A percentile compares a stretch with the other conserved stretches of the same genome.
These are phyloP conservation scores for Coniochaeta pulveracea DNA, from an alignment of 2,329 filamentous ascomycete species.

Conservation along the genomic window DNA sequence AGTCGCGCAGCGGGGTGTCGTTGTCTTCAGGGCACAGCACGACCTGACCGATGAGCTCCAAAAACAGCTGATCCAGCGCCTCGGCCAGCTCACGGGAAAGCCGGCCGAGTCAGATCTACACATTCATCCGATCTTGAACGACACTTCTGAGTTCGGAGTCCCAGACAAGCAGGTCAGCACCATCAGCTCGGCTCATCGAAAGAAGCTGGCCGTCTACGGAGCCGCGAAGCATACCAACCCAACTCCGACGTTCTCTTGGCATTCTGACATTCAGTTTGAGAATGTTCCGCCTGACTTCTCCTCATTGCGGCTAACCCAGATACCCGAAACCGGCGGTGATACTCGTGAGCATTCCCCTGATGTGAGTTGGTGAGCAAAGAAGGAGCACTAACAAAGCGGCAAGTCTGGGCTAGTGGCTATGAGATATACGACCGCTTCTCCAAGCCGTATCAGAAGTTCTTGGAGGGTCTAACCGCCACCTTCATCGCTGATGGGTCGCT, in stretches of 20 bases:
- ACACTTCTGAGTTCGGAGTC: conserved; percentile 23
- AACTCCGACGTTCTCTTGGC: not conserved
- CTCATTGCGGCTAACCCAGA: conserved; percentile 28
- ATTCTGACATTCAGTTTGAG: conserved; percentile 29
- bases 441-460: conserved; percentile 13
- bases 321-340: conserved; percentile 31
- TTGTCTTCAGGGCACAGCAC: conserved; percentile 42
- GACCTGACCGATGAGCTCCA: conserved; percentile 36
- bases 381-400: too few relatives aligned
- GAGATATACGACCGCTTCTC: conserved; percentile 27
- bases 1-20: conserved; percentile 40
- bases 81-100: conserved; percentile 33
- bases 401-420: conserved; percentile 30
- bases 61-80: conserved; percentile 36
- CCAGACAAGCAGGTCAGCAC: too few relatives aligned
- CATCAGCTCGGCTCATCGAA: too few relatives aligned
- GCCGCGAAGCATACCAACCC: not conserved
- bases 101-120: conserved; percentile 31
- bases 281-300: conserved; percentile 33
- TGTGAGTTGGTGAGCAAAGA: too few relatives aligned
- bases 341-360: too few relatives aligned
- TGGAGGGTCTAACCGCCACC: conserved; percentile 16
- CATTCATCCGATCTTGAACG: too few relatives aligned
- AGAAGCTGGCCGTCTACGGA: not conserved
- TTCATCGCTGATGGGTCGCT: conserved; percentile 19